Evolutionary conservation across 805 yeast species (phyloP).

Genomic region (Ogataea paradorogensis): DNA sequence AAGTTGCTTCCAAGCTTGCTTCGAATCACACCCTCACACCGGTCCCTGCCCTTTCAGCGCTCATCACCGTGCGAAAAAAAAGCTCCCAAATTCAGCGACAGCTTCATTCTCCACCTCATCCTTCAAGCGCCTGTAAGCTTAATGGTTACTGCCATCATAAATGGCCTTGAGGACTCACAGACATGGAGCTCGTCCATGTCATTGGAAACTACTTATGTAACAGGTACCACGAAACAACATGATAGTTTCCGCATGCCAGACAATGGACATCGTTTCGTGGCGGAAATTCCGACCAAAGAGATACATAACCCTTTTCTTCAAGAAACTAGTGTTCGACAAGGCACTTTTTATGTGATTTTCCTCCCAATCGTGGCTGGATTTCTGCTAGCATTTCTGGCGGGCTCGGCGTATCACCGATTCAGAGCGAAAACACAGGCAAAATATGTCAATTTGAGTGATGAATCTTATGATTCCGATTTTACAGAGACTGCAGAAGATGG

Average conservation of each 20-base stretch:
- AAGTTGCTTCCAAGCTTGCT: background rate
- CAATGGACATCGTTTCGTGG: conserved; percentile 4
- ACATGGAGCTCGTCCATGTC: background rate
- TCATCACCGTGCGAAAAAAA: background rate
- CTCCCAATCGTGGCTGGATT: conserved; percentile 27
- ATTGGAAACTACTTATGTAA: background rate
- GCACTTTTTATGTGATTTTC: conserved; percentile 28
- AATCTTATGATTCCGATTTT: conserved; percentile 14
- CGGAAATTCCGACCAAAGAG: conserved; percentile 17
- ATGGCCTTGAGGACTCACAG: background rate
- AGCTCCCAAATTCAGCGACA: conserved; percentile 7
- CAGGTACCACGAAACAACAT: background rate
- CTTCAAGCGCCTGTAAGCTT: background rate
- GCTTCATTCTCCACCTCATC: background rate
- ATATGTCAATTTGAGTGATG: conserved; percentile 16
- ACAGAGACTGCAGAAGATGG: conserved; percentile 6
- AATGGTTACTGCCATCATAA: background rate
- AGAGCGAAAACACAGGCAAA: conserved; percentile 26
- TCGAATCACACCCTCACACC: conserved; percentile 2
- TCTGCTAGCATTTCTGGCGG: conserved; percentile 22
- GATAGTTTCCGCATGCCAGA: background rate
- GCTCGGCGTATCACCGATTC: conserved; percentile 20
- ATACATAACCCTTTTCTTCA: conserved; percentile 27
- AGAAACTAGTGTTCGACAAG: conserved; percentile 19
- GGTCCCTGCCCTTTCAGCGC: conserved; percentile 3